These are phyloP conservation scores for Paxillus ammoniavirescens DNA, from an alignment of 768 basidiomycete genomes.

Conservation along the genomic window DNA sequence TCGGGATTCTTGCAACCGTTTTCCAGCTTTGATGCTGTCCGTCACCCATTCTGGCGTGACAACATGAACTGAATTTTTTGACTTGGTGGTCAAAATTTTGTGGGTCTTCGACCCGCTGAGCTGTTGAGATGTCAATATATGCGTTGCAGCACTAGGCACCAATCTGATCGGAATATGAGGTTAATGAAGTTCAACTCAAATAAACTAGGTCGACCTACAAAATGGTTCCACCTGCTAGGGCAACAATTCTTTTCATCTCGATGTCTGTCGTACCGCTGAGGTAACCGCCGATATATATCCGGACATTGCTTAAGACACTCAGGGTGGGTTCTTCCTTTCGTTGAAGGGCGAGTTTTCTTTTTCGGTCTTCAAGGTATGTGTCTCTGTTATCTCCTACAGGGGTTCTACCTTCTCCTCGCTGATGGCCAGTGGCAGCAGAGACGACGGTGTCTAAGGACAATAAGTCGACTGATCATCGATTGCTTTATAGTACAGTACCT, in stretches of 20 bases:
- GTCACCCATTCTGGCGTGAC: constrained; percentile 76
- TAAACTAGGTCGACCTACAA: constrained; percentile 44
- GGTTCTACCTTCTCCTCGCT: constrained; percentile 49
- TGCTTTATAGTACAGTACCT: constrained; percentile 38
- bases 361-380: constrained; percentile 42
- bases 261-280: constrained; percentile 71
- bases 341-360: constrained; percentile 42
- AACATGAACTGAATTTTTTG: constrained; percentile 50
- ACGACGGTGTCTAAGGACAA: constrained; percentile 50
- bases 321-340: constrained; percentile 9
- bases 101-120: constrained; percentile 74
- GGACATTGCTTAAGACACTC: constrained; percentile 41
- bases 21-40: constrained; percentile 64
- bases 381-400: constrained; percentile 27
- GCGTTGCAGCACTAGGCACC: constrained; percentile 64
- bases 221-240: constrained; percentile 63
- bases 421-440: constrained; percentile 68
- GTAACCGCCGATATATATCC: constrained; percentile 72
- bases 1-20: constrained; percentile 54
- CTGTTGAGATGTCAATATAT: constrained; percentile 73
- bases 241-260: constrained; percentile 70
- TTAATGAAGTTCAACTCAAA: constrained; percentile 5
- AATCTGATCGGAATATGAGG: constrained; percentile 35
- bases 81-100: constrained; percentile 53
- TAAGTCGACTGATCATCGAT: not conserved